A percentile compares a stretch with the other conserved stretches of the same genome.
Evolutionary conservation across 495 filamentous ascomycete genomes (phyloP).

Genomic region (Pyronema omphalodes): DNA sequence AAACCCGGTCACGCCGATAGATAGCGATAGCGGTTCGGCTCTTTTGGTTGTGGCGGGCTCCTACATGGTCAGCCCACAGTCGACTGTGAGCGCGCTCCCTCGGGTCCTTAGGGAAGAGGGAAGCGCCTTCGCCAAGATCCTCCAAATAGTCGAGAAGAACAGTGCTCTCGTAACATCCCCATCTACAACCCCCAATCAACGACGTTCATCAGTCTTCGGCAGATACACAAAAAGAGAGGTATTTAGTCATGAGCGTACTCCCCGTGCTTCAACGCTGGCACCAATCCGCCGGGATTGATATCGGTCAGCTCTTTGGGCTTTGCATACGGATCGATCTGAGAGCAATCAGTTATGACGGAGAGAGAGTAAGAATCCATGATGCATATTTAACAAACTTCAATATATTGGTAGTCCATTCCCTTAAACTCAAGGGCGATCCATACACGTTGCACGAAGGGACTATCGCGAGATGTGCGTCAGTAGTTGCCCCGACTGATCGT

Average conservation of each 20-base stretch:
- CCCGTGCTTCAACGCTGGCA: slow-evolving; percentile 66
- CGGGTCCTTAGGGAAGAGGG: slow-evolving; percentile 47
- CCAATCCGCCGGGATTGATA: slow-evolving; percentile 73
- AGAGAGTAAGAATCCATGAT: background rate
- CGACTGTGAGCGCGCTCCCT: slow-evolving; percentile 59
- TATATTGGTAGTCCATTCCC: slow-evolving; percentile 69
- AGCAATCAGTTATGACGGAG: background rate
- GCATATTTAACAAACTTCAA: slow-evolving; percentile 34
- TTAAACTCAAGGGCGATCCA: slow-evolving; percentile 93
- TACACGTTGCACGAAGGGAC: slow-evolving; percentile 74
- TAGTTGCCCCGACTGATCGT: background rate
- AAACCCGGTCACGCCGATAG: background rate
- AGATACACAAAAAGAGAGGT: background rate
- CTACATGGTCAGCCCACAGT: slow-evolving; percentile 74
- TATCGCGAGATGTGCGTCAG: background rate
- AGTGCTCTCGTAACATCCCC: slow-evolving; percentile 72
- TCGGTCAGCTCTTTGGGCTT: slow-evolving; percentile 62
- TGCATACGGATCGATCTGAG: slow-evolving; percentile 55
- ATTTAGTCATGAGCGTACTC: slow-evolving; percentile 26
- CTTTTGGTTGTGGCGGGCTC: slow-evolving; percentile 13
- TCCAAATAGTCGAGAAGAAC: slow-evolving; percentile 91
- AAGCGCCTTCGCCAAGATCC: slow-evolving; percentile 43
- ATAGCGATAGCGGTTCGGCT: background rate
- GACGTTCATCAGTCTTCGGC: background rate
- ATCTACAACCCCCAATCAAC: slow-evolving; percentile 23